Evolutionary conservation across 805 yeast species (phyloP).

Genomic region (Pichia paraexigua): DNA sequence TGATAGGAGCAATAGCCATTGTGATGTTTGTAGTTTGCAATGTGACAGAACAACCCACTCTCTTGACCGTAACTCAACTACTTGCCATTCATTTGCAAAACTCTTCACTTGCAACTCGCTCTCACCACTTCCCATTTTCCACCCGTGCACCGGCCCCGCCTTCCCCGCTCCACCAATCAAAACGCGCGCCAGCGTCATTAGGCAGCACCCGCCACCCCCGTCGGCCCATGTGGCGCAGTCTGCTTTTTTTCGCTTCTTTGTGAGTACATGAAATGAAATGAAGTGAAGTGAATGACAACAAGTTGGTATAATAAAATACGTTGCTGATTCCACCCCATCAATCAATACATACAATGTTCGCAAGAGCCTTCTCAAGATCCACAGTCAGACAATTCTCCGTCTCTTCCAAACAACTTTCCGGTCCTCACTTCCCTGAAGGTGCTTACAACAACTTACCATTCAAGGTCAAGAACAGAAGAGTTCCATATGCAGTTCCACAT

Average conservation of each 20-base stretch:
- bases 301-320: too few species aligned
- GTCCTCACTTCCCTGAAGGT: conserved; percentile 59
- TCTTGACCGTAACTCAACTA: neutral
- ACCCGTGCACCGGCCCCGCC: conserved; percentile 1
- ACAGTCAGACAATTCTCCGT: conserved; percentile 46
- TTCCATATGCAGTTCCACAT: conserved; percentile 79
- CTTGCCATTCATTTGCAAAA: neutral
- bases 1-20: conserved; percentile 81
- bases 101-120: neutral
- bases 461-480: conserved; percentile 86
- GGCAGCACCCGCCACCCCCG: neutral
- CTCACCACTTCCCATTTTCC: neutral
- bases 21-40: conserved; percentile 13
- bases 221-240: neutral
- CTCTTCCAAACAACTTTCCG: conserved; percentile 31
- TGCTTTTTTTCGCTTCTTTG: too few species aligned
- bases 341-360: conserved; percentile 19
- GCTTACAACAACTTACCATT: conserved; percentile 90
- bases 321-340: too few species aligned
- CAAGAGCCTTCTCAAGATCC: conserved; percentile 24
- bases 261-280: too few species aligned
- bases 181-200: neutral
- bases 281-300: too few species aligned
- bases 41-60: neutral
- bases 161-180: neutral